Base-by-base conservation (phyloP, 129 eudicot species). In the Tagetes patula region DNA sequence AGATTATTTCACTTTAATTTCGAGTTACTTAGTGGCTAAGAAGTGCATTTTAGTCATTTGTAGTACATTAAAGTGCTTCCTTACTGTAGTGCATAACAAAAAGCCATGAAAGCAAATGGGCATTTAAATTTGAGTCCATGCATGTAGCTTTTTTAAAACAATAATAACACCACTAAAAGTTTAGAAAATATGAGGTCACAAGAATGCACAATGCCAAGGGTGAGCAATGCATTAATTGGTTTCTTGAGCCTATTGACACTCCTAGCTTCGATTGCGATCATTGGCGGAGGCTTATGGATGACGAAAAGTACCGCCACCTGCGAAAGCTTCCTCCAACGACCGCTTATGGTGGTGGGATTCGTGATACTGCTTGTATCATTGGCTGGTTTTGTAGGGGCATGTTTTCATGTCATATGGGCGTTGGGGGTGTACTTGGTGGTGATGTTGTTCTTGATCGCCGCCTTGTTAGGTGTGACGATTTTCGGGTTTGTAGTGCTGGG, bases 311-410 rank as follows among this genome's bases (percentile, higher is more conserved):
- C 79, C 76, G 82, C 97, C n/a, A 82, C 98, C 6, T 94, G 98
- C 46, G 90, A 86, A 64, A 84, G 84, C 77, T 88, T 94, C 82
- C 91, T 94, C 42, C 97, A 90, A 77, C 86, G 86, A 0, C 98
- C 98, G 1, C 91, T 94, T 40, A 63, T 88, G 69, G 83, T 84
- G 40, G 41, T 94, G 0, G 97, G 97, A 9, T 90, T 94, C 75
- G 73, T 94, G 3, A 81, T 94, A 64, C 77, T 94, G 55, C 81
- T 88, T 1, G 73, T 94, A 30, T 94, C 98, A 1, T 75, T 94
- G 10, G 96, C 91, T 0, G 97, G 99, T 48, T 95, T 95, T 59
- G 85, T 95, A 30, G 96, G 99, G 6, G 96, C 99, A 3, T 95
- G 96, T 55, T 90, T 83, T 56, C 82, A 90, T 64, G 94, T 86